A percentile compares a stretch with the other conserved stretches of the same genome.
Conservation (phyloP, 1,139 yeast genomes). For the Candida sojae region DNA sequence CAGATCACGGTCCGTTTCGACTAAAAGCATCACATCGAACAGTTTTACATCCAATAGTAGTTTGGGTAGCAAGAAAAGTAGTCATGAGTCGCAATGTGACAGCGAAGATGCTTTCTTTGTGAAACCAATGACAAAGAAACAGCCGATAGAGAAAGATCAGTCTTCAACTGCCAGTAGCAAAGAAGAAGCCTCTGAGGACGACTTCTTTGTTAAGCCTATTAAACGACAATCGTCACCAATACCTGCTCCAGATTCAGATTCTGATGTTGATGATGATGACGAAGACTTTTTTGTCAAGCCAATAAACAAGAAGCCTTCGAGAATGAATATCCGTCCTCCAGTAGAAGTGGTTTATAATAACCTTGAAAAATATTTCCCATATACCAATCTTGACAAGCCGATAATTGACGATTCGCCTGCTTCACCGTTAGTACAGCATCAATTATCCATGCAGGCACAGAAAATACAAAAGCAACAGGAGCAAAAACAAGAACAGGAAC, state of each 20-base stretch:
- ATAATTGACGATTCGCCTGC: conserved; percentile 79
- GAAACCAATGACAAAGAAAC: conserved; percentile 22
- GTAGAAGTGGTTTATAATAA: conserved; percentile 92
- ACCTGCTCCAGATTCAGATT: neutral
- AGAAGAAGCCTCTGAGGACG: conserved; percentile 26
- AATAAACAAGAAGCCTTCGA: conserved; percentile 13
- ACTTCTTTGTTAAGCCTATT: conserved; percentile 33
- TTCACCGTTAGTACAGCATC: conserved; percentile 36
- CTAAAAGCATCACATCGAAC: conserved; percentile 4
- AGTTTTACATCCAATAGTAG: conserved; percentile 7
- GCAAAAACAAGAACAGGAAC: too few species aligned
- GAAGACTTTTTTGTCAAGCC: conserved; percentile 34
- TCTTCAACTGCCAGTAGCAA: neutral
- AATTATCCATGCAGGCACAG: neutral
- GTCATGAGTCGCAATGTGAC: conserved; percentile 35
- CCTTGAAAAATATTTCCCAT: conserved; percentile 88
- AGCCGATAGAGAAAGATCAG: neutral
- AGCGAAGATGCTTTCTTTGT: conserved; percentile 64
- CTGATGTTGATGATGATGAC: conserved; percentile 16
- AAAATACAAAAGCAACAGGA: too few species aligned
- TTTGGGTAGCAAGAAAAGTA: conserved; percentile 6
- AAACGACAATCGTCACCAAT: conserved; percentile 9
- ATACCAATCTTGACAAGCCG: conserved; percentile 90
- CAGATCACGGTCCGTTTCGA: conserved; percentile 5
- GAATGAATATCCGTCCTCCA: conserved; percentile 77